Conservation (phyloP, 352 stramenopile genomes). For the Globisporangium heterothallicum region DNA sequence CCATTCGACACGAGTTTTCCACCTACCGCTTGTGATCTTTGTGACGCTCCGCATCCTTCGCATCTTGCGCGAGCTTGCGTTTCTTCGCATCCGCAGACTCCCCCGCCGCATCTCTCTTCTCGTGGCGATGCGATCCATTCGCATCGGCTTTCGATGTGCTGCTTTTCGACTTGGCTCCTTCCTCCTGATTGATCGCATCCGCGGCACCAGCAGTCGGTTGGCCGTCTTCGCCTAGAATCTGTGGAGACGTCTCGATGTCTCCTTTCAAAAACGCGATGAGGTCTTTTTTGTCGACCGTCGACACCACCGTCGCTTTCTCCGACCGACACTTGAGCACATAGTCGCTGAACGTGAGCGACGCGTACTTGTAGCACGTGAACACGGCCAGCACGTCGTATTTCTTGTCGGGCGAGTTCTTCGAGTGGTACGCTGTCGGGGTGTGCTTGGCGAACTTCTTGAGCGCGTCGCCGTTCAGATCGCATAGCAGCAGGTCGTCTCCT, state of each 20-base stretch:
- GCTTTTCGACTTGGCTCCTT: conserved; percentile 3
- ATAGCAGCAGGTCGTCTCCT: conserved; percentile 56
- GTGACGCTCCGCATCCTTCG: conserved; percentile 19
- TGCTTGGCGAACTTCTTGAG: conserved; percentile 59
- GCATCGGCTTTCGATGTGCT: not conserved
- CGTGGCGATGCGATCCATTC: conserved; percentile 5
- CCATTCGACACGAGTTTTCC: too few species aligned
- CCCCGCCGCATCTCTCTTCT: conserved; percentile 7
- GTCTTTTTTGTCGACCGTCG: conserved; percentile 85
- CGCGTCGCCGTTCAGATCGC: conserved; percentile 40
- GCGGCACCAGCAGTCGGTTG: conserved; percentile 3
- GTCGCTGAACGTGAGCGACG: conserved; percentile 65
- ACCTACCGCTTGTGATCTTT: conserved; percentile 39
- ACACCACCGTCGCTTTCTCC: conserved; percentile 77
- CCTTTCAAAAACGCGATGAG: conserved; percentile 80
- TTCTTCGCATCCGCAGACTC: conserved; percentile 31
- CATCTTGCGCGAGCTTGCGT: conserved; percentile 30
- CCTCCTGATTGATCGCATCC: not conserved
- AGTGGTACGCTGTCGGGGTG: conserved; percentile 66
- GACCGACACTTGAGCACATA: conserved; percentile 81
- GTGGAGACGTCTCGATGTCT: conserved; percentile 71
- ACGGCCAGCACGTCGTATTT: conserved; percentile 80
- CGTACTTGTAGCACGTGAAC: conserved; percentile 77
- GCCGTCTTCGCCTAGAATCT: conserved; percentile 42
- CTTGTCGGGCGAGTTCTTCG: conserved; percentile 72